phyloP scores from a whole-genome alignment of 345 rosid genomes.

The Carallia brachiata region DNA sequence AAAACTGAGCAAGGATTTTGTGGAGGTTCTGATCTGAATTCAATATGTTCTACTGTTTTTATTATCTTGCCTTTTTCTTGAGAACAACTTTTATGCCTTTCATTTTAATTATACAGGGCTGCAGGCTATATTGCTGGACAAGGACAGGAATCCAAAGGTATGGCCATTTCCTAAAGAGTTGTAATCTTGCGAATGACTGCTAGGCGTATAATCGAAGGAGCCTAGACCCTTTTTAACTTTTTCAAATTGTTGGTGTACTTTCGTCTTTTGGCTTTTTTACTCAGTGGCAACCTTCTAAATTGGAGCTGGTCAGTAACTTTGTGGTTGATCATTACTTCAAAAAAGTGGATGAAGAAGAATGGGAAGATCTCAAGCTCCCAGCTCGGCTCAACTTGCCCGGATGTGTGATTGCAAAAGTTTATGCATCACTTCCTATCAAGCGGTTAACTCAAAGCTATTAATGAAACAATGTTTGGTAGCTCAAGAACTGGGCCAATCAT shows the following conservation, averaged over 20 bases:
- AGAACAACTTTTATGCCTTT: neutral
- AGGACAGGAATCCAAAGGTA: conserved; percentile 85
- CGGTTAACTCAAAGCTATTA: too few relatives aligned
- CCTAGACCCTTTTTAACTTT: neutral
- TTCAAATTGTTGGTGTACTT: neutral
- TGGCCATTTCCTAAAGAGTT: conserved; percentile 10
- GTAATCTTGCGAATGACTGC: neutral
- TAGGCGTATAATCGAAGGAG: neutral
- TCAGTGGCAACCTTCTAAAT: conserved; percentile 76
- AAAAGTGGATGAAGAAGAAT: conserved; percentile 46
- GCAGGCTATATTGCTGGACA: conserved; percentile 85
- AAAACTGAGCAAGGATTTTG: conserved; percentile 78
- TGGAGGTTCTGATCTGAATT: conserved; percentile 52
- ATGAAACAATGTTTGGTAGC: too few relatives aligned
- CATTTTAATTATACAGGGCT: conserved; percentile 52
- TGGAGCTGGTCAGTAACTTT: conserved; percentile 51
- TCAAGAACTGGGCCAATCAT: too few relatives aligned
- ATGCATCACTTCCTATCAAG: conserved; percentile 7
- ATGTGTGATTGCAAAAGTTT: conserved; percentile 60
- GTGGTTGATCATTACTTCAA: conserved; percentile 66
- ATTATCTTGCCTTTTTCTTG: neutral
- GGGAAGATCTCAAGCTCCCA: conserved; percentile 76
- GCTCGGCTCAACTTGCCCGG: conserved; percentile 49
- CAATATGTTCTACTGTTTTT: neutral
- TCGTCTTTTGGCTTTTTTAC: neutral